Conservation (phyloP, 1,284 basidiomycete genomes). For the Malassezia nana region DNA sequence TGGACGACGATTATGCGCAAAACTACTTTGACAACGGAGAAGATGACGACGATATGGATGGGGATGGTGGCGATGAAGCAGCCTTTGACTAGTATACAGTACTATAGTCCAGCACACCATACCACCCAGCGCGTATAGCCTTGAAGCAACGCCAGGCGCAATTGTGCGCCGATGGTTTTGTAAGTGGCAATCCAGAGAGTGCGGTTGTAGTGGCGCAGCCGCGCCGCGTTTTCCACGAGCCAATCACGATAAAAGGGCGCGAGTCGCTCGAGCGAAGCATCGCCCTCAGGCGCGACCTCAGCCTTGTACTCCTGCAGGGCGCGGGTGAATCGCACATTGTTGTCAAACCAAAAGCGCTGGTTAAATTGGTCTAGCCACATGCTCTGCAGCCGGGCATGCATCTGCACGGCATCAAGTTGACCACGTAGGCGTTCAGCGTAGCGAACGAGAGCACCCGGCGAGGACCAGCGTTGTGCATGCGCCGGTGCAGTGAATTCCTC, state of each 20-base stretch:
- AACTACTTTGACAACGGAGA: conserved; percentile 48
- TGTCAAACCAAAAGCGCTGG: conserved; percentile 46
- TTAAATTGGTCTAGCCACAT: conserved; percentile 38
- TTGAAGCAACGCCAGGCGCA: background rate
- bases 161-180: conserved; percentile 8
- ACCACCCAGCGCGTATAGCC: conserved; percentile 1
- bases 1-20: conserved; percentile 44
- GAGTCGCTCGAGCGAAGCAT: conserved; percentile 13
- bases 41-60: conserved; percentile 36
- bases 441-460: conserved; percentile 6
- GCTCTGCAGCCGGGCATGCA: conserved; percentile 29
- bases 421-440: conserved; percentile 26
- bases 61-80: conserved; percentile 31
- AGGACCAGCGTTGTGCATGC: background rate
- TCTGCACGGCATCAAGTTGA: conserved; percentile 34
- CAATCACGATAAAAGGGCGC: conserved; percentile 43
- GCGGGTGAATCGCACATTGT: conserved; percentile 39
- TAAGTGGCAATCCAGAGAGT: conserved; percentile 23
- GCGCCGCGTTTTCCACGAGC: conserved; percentile 30
- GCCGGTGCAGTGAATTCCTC: conserved; percentile 26
- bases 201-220: conserved; percentile 39
- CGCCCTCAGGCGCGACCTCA: background rate
- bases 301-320: conserved; percentile 23
- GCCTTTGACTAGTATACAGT: conserved; percentile 28
- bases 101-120: conserved; percentile 4